Evolutionary conservation across 306 rosid species (phyloP), one percentile per base, ranked within the genome.

Genomic region (Malus asiatica): DNA sequence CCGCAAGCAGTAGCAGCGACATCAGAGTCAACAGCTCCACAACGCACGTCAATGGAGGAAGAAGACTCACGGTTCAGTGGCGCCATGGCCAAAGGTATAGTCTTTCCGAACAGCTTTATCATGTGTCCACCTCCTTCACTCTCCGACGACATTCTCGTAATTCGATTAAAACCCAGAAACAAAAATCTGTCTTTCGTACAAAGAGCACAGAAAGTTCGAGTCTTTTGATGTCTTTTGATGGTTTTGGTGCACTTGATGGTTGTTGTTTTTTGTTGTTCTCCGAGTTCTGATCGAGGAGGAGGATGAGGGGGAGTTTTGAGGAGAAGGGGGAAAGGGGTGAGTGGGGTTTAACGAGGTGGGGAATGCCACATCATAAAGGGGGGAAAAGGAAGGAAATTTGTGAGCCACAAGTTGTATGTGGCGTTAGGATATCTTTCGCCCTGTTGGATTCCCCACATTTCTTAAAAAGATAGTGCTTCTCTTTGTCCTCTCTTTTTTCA

Each of bases 341-440:
- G 53, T 60, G 60, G 52, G 72, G 65, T 57, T 84, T 73, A 80
- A 85, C 12, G 44, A 76, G 46, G 74, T 58, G 81, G 74, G 83
- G 76, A 55, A 53, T 78, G 89, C 92, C 98, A 90, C 86, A 29
- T 87, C 88, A 87, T 79, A 88, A 78, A 71, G 60, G 75, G 55
- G 57, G 55, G 57, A 76, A 88, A 78, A 65, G 60, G 76, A 45
- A 51, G 60, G 61, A 55, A 79, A 83, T 61, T 83, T 91, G 82
- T 73, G 91, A 91, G 87, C 97, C 98, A 93, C 98, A 88, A 90
- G 77, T 88, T 87, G 75, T 88, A 66, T 88, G 93, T 91, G 93
- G 92, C 86, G 77, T 83, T 75, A 71, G 83, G 83, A 87, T 92
- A 91, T 90, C 90, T 88, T 86, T 88, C 73, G 82, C 81, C 89